Percentiles rank a stretch among this genome's conserved stretches.
Conservation (phyloP, 176 grass and related monocot genomes). For the Chloris gayana region DNA sequence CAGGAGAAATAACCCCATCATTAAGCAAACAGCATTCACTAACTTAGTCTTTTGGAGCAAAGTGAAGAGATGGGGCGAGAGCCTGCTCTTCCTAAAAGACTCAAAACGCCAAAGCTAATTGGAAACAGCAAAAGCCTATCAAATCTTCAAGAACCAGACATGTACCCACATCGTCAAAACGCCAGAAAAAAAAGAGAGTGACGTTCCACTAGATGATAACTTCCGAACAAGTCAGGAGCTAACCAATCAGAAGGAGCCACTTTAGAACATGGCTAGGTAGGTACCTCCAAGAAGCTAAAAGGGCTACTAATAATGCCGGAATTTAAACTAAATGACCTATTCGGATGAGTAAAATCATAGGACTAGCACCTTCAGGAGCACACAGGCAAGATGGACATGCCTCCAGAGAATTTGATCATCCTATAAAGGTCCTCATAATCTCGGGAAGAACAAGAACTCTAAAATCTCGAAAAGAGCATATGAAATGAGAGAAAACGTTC, state of each 20-base stretch:
- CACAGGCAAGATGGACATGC: constrained; percentile 10
- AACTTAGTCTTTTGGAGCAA: constrained; percentile 46
- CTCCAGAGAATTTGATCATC: constrained; percentile 21
- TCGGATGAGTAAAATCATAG: constrained; percentile 28
- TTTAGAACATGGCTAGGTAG: constrained; percentile 41
- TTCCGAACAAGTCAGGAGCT: constrained; percentile 40
- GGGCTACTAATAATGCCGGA: constrained; percentile 12
- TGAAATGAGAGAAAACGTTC: constrained; percentile 24
- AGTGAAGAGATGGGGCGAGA: constrained; percentile 47
- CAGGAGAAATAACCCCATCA: constrained; percentile 53
- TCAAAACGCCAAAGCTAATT: constrained; percentile 55
- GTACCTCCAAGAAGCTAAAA: constrained; percentile 33
- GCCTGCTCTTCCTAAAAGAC: constrained; percentile 46
- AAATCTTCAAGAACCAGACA: constrained; percentile 57
- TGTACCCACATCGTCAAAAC: constrained; percentile 21
- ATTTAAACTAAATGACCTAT: constrained; percentile 25
- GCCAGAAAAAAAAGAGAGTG: constrained; percentile 37
- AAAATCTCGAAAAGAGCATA: constrained; percentile 9
- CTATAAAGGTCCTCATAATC: constrained; percentile 8
- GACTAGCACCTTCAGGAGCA: constrained; percentile 11
- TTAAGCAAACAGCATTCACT: constrained; percentile 42
- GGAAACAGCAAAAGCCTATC: constrained; percentile 60
- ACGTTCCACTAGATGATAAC: constrained; percentile 41
- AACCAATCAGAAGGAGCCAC: constrained; percentile 5
- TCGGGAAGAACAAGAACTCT: constrained; percentile 18